Base-by-base conservation (phyloP, 208 protist genomes). In the Porcisia hertigi region DNA sequence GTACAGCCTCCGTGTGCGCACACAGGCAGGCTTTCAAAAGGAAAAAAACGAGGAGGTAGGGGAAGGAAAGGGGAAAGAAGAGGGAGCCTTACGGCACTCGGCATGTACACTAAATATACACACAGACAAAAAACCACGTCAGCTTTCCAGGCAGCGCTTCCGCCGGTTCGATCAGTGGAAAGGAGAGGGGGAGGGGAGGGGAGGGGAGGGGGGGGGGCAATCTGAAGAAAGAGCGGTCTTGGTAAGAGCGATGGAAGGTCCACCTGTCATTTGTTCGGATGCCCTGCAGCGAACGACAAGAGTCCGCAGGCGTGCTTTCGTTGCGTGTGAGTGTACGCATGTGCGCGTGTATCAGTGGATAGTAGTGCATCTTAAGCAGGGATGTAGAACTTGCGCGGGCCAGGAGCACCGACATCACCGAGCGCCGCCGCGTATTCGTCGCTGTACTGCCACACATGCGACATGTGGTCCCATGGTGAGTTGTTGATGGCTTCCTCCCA, bases 401-500 rank as follows among this genome's bases (percentile, higher is more conserved):
- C 92, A 43, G 90, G 84, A 30, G 85, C 85, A 59, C 67, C 84
- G 53, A 83, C 79, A 69, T 93, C 88, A 30, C 90, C 92, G 25
- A 96, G 73, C 65, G 84, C 86, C 39, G 88, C 85, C 25, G 88
- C 89, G 81, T 91, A 94, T 71, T 91, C 71, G 69, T 96, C 90
- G 77, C 84, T 91, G 90, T 96, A 96, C 77, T 94, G 88, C 92
- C 92, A 96, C 64, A 96, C 90, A 69, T 96, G 92, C 30, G 92
- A 96, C 88, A 93, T 94, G 88, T 96, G 92, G 69, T 96, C 89
- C 92, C 92, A 96, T 65, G 92, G 92, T 18, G 92, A 96, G 82
- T 82, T 96, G 86, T 94, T 93, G 76, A 96, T 96, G 34, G 92
- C 92, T 86, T 96, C 92, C 86, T 96, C 92, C 92, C 92, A 96